phyloP scores from a whole-genome alignment of 2,329 filamentous ascomycete species.

The Lecanoromycetidae sp. region DNA sequence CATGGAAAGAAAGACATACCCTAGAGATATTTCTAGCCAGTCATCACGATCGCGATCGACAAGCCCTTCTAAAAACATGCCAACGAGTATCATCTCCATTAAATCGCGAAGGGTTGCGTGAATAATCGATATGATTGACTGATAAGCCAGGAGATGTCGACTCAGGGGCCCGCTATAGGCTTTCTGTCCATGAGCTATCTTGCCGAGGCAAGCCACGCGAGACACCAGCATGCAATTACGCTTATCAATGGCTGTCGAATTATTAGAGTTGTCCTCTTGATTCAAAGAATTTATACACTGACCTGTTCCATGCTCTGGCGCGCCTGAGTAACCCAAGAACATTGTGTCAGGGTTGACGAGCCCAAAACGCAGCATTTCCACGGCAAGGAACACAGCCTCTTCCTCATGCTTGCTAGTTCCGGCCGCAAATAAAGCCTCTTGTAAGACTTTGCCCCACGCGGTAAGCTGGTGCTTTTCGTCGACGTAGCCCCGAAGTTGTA shows the following conservation, averaged over 20 bases:
- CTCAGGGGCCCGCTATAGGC: slow-evolving; percentile 92
- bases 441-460: slow-evolving; percentile 68
- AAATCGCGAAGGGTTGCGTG: slow-evolving; percentile 70
- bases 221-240: slow-evolving; percentile 70
- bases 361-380: slow-evolving; percentile 71
- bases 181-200: slow-evolving; percentile 67
- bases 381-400: slow-evolving; percentile 68
- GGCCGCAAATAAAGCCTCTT: slow-evolving; percentile 53
- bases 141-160: slow-evolving; percentile 76
- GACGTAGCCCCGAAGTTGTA: slow-evolving; percentile 79
- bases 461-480: slow-evolving; percentile 68
- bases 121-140: slow-evolving; percentile 68
- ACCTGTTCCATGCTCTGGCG: slow-evolving; percentile 41
- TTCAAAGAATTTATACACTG: slow-evolving; percentile 10
- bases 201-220: slow-evolving; percentile 70
- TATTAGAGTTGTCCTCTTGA: slow-evolving; percentile 25
- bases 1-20: slow-evolving; percentile 39
- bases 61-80: slow-evolving; percentile 70
- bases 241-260: slow-evolving; percentile 54
- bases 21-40: slow-evolving; percentile 56
- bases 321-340: slow-evolving; percentile 45
- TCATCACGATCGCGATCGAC: slow-evolving; percentile 58
- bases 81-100: slow-evolving; percentile 67
- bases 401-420: slow-evolving; percentile 49
- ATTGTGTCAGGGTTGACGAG: slow-evolving; percentile 61